phyloP scores from a whole-genome alignment of 2,329 filamentous ascomycete species.

The Aspergillus uvarum region DNA sequence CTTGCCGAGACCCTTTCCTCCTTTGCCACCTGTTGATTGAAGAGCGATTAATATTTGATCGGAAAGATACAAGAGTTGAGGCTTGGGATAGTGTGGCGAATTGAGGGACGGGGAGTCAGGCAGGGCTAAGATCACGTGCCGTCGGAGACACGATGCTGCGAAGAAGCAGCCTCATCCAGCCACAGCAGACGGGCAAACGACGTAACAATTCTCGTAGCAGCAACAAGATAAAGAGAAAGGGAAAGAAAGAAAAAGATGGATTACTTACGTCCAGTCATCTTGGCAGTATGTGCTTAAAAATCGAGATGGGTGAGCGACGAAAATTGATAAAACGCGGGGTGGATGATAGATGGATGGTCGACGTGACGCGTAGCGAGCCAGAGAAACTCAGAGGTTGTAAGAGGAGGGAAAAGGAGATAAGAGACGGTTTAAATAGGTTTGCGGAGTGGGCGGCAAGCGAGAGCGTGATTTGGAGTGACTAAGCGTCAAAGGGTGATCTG shows the following conservation, averaged over 20 bases:
- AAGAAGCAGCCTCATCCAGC: slow-evolving; percentile 8
- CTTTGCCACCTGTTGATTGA: slow-evolving; percentile 72
- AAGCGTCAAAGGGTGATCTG: slow-evolving; percentile 26
- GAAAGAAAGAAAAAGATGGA: slow-evolving; percentile 1
- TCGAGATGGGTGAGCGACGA: slow-evolving; percentile 22
- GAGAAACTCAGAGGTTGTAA: slow-evolving; percentile 10
- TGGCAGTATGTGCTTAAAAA: slow-evolving; percentile 20
- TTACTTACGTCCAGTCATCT: slow-evolving; percentile 46
- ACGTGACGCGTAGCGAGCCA: slow-evolving; percentile 22
- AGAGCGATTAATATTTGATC: slow-evolving; percentile 12
- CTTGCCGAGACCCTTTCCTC: slow-evolving; percentile 97
- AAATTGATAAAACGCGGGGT: slow-evolving; percentile 4
- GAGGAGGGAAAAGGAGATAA: slow-evolving; percentile 17
- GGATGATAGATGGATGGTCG: slow-evolving; percentile 5
- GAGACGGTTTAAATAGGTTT: slow-evolving; percentile 33
- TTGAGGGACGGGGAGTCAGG: slow-evolving; percentile 8
- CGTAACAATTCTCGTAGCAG: background rate
- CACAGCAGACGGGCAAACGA: slow-evolving; percentile 2
- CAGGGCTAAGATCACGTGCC: slow-evolving; percentile 25
- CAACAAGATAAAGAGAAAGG: background rate
- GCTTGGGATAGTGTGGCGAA: slow-evolving; percentile 5
- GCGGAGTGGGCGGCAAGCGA: slow-evolving; percentile 20
- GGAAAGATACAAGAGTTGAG: background rate
- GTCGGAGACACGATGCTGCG: slow-evolving; percentile 21
- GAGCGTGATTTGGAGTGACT: slow-evolving; percentile 27